phyloP scores from a whole-genome alignment of 305 asterid species.

The Fraxinus latifolia region DNA sequence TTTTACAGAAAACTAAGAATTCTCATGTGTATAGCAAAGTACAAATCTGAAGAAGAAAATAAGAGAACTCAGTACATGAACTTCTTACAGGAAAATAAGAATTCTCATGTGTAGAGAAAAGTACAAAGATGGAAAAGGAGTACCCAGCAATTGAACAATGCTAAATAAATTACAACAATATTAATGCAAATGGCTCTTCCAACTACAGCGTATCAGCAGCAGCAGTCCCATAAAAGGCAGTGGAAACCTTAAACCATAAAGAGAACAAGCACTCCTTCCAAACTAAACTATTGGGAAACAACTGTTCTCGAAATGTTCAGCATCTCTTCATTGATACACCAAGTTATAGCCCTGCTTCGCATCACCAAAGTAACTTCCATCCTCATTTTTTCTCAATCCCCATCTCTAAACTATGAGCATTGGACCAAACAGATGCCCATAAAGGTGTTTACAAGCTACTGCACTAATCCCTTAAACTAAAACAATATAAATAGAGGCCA shows the following conservation, averaged over 20 bases:
- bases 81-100: not conserved
- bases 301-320: not conserved
- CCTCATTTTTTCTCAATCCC: not conserved
- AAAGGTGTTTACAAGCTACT: not conserved
- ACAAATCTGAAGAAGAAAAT: not conserved
- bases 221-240: not conserved
- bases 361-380: not conserved
- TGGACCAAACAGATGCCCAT: not conserved
- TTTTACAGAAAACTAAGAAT: not conserved
- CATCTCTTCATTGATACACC: not conserved
- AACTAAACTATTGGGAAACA: not conserved
- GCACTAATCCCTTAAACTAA: not conserved
- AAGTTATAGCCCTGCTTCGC: not conserved
- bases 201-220: not conserved
- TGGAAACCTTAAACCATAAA: slow-evolving; percentile 3
- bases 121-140: not conserved
- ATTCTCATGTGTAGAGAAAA: not conserved
- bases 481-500: not conserved
- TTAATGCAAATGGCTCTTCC: not conserved
- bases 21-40: not conserved
- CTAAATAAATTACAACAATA: not conserved
- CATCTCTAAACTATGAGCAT: not conserved
- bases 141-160: not conserved
- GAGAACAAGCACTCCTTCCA: not conserved
- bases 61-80: not conserved